Conservation (phyloP, 2,329 filamentous ascomycete genomes). For the Fonsecaea pugnacius region DNA sequence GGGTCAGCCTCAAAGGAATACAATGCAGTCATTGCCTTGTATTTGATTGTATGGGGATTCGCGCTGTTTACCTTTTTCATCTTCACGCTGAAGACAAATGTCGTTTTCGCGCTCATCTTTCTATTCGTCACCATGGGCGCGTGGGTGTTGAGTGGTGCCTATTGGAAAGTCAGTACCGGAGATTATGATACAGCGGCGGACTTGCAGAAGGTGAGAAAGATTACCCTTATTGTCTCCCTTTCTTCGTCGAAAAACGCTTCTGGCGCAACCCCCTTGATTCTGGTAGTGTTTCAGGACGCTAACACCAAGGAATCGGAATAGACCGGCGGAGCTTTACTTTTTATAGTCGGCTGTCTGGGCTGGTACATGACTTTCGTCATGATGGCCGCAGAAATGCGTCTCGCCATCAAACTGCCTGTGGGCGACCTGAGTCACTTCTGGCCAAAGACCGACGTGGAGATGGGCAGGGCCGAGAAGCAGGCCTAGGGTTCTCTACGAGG, state of each 20-base stretch:
- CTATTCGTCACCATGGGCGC: conserved; percentile 32
- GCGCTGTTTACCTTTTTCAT: conserved; percentile 36
- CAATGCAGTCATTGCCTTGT: conserved; percentile 36
- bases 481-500: conserved; percentile 9
- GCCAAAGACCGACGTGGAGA: conserved; percentile 33
- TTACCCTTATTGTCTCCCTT: neutral
- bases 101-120: conserved; percentile 35
- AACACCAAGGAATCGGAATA: neutral
- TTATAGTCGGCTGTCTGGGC: conserved; percentile 33
- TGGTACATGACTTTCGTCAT: conserved; percentile 38
- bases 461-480: conserved; percentile 32
- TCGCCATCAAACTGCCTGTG: conserved; percentile 34
- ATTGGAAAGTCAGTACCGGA: conserved; percentile 36
- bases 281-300: neutral
- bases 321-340: conserved; percentile 35
- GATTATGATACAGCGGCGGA: conserved; percentile 29
- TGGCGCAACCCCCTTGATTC: neutral
- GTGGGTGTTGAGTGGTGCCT: conserved; percentile 36
- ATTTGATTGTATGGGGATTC: conserved; percentile 37
- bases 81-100: conserved; percentile 36
- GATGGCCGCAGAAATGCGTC: conserved; percentile 37
- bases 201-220: conserved; percentile 33
- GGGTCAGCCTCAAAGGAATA: conserved; percentile 31
- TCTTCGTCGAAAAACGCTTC: neutral
- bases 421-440: conserved; percentile 36